Base-by-base conservation (phyloP, 129 eudicot genomes). In the Flaveria brownii region DNA sequence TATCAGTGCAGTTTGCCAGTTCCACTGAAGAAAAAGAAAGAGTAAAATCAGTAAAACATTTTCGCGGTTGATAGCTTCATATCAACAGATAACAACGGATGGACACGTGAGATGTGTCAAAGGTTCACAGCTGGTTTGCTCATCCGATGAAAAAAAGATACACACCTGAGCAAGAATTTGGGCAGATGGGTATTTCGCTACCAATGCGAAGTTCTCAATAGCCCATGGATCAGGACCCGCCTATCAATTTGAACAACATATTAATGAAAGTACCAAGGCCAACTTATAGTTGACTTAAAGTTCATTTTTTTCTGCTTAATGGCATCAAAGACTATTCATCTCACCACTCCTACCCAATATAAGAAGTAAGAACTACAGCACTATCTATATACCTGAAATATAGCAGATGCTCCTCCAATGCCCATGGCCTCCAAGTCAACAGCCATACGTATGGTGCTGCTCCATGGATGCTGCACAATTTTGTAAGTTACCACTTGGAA, bases 361-460 rank as follows among this genome's bases (percentile, higher is more conserved):
- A 45, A 45, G 50, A 45, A 45, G 8, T 45, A 45, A 45, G 50
- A 45, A 45, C 13, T 41, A 55, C 16, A 47, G 12, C 28, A 62
- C 20, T 45, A 6, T 49, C 8, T 15, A 26, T 28, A 61, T 62
- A 84, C 98, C 98, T 94, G 97, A 86, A 94, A 94, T 64, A 94
- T 89, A 72, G 88, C 80, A 54, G 97, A 89, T 70, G 83, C 81
- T 81, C 98, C 98, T 80, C 98, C 98, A 78, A 86, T 82, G 16
- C 98, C 98, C 96, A 94, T 94, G 68, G 98, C 91, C 75, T 94
- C 98, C 82, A 94, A 84, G 80, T 94, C 97, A 75, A 94, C 80
- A 68, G 98, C 98, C 88, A 94, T 74, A 50, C 86, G 86, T 51
- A 94, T 70, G 41, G 90, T 84, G 75, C 92, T 95, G 77, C 97